Conservation (phyloP, 2,329 filamentous ascomycete species). For the Trichoderma guizhouense region DNA sequence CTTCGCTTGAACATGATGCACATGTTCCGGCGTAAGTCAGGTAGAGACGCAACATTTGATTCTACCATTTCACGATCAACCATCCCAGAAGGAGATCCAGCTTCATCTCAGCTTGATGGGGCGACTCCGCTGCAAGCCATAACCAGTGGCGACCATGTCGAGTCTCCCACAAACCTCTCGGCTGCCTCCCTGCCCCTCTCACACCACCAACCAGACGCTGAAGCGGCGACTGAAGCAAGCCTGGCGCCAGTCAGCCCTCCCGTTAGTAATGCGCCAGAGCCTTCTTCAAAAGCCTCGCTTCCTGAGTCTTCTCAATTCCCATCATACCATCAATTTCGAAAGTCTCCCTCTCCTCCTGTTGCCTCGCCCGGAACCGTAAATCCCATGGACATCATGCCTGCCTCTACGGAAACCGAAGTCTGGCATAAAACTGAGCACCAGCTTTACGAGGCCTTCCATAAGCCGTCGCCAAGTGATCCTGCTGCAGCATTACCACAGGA, state of each 20-base stretch:
- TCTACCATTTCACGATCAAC: slow-evolving; percentile 21
- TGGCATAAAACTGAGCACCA: slow-evolving; percentile 39
- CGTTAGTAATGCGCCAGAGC: slow-evolving; percentile 17
- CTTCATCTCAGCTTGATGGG: neutral
- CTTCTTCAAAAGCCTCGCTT: slow-evolving; percentile 26
- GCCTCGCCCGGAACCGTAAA: slow-evolving; percentile 49
- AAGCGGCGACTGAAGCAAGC: neutral
- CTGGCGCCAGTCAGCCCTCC: slow-evolving; percentile 5
- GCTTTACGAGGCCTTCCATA: slow-evolving; percentile 29
- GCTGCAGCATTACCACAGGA: neutral
- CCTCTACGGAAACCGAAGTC: slow-evolving; percentile 37
- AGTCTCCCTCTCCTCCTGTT: slow-evolving; percentile 30
- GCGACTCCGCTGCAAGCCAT: slow-evolving; percentile 18
- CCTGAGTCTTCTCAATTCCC: slow-evolving; percentile 27
- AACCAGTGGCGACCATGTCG: slow-evolving; percentile 14
- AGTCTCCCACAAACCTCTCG: slow-evolving; percentile 19
- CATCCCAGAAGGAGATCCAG: neutral
- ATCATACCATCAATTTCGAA: slow-evolving; percentile 23
- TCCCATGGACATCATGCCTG: slow-evolving; percentile 52
- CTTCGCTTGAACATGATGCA: slow-evolving; percentile 36
- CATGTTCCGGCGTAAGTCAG: slow-evolving; percentile 36
- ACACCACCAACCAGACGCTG: slow-evolving; percentile 17
- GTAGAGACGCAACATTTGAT: slow-evolving; percentile 30
- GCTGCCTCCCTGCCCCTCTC: slow-evolving; percentile 5
- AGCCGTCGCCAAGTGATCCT: slow-evolving; percentile 24